Base-by-base conservation (phyloP, 495 filamentous ascomycete genomes). In the Xylaria intraflava region DNA sequence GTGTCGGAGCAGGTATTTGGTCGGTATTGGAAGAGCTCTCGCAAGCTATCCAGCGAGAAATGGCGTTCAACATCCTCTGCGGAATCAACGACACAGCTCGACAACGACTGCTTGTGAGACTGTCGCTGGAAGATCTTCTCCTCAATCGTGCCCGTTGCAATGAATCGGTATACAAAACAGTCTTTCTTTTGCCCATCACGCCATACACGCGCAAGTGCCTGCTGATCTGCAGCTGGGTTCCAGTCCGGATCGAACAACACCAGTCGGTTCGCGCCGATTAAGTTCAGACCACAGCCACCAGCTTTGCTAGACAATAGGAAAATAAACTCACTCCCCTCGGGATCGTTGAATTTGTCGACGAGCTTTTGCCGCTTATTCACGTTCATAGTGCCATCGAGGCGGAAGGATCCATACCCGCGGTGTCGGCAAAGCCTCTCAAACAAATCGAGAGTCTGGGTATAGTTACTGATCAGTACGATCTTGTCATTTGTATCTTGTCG, bases 91-190 rank as follows among this genome's bases (percentile, higher is more conserved):
- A 99, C 94, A 65, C 93, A 97, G 0, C 89, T 93, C 0, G 89
- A 95, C 5, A 99, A 78, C 0, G 89, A 92, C 69, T 97, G 94
- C 69, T 99, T 99, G 76, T 99, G 93, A 3, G 88, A 93, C 65
- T 99, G 93, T 6, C 93, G 83, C 70, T 97, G 94, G 78, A 99
- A 99, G 65, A 99, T 96, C 75, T 99, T 99, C 70, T 99, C 93
- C 65, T 99, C 93, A 64, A 99, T 99, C 0, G 93, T 95, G 1
- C 94, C 93, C 0, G 94, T 96, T 0, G 90, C 87, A 58, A 99
- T 97, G 74, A 99, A 97, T 27, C 94, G 88, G 72, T 99, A 99
- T 22, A 99, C 93, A 61, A 99, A 97, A 59, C 94, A 97, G 65
- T 97, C 91, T 63, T 99, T 99, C 78, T 95, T 96, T 65, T 99